Percentiles rank a stretch among this genome's conserved stretches.
Conservation (phyloP, 306 rosid species). For the Trifolium pratense region DNA sequence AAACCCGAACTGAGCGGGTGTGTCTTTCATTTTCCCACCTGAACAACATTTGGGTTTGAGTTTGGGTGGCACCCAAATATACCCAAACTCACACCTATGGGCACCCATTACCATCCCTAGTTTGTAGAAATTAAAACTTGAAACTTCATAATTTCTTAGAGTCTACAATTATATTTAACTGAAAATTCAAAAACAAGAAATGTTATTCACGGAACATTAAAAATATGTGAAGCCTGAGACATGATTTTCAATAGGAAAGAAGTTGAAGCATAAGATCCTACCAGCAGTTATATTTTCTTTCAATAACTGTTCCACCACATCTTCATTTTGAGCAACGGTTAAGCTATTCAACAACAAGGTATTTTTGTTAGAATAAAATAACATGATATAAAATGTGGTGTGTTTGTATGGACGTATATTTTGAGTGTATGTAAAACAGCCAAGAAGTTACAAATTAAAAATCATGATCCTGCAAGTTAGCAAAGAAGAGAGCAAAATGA, state of each 20-base stretch:
- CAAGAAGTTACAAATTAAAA: too few species aligned
- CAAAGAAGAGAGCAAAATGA: too few species aligned
- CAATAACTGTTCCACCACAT: conserved; percentile 82
- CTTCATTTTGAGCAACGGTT: conserved; percentile 87
- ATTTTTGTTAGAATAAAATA: conserved; percentile 25
- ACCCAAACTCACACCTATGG: too few species aligned
- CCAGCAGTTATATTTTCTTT: conserved; percentile 74
- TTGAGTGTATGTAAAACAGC: conserved; percentile 11
- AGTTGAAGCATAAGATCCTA: conserved; percentile 40
- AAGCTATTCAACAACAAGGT: conserved; percentile 54
- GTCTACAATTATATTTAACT: not conserved
- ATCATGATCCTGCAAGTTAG: too few species aligned
- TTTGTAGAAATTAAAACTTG: not conserved
- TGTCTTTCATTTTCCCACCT: too few species aligned
- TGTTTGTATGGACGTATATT: not conserved
- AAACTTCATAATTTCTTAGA: not conserved
- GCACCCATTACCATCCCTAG: too few species aligned
- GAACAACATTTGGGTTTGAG: too few species aligned
- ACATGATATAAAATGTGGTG: not conserved
- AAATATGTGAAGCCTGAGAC: not conserved
- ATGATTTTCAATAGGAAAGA: not conserved
- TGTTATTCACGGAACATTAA: not conserved
- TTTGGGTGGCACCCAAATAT: too few species aligned
- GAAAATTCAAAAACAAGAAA: not conserved
- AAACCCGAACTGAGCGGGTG: too few species aligned